Base-by-base conservation (phyloP, 2,329 filamentous ascomycete genomes). In the Mycosphaerella sp. region DNA sequence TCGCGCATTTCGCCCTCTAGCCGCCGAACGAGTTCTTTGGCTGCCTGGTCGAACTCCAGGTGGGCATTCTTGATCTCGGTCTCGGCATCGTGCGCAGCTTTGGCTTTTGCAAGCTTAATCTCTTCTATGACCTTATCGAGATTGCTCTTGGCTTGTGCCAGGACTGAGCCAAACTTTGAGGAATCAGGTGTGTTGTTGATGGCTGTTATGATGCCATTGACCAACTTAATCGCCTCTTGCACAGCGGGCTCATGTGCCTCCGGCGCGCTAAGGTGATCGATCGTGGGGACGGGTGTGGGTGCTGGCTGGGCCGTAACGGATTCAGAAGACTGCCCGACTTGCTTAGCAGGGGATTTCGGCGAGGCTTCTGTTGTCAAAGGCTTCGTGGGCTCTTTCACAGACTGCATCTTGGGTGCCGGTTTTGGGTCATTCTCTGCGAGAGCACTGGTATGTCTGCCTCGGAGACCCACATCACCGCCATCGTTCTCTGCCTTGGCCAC, bases 191-290 rank as follows among this genome's bases (percentile, higher is more conserved):
- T 92, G 54, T 87, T 87, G 71, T 96, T 95, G 69, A 96, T 85
- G 45, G 95, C 89, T 7, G 88, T 84, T 68, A 98, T 95, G 65
- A 98, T 86, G 71, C 95, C 89, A 74, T 98, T 98, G 64, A 98
- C 80, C 74, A 95, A 92, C 75, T 89, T 92, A 56, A 95, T 89
- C 5, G 98, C 78, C 66, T 97, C 89, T 72, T 96, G 90, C 21
- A 97, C 87, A 36, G 95, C 80, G 29, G 89, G 87, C 69, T 97
- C 92, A 56, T 84, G 82, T 50, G 87, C 89, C 64, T 89, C 81
- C 51, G 82, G 79, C 23, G 95, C 80, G 48, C 80, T 80, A 55
- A 96, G 76, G 57, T 90, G 83, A 67, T 95, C 88, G 62, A 97
- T 89, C 12, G 83, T 82, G 57, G 83, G 66, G 21, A 74, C 74